Evolutionary conservation across 345 rosid species (phyloP), one percentile per base, ranked within the genome.

Genomic region (Salix dunnii): DNA sequence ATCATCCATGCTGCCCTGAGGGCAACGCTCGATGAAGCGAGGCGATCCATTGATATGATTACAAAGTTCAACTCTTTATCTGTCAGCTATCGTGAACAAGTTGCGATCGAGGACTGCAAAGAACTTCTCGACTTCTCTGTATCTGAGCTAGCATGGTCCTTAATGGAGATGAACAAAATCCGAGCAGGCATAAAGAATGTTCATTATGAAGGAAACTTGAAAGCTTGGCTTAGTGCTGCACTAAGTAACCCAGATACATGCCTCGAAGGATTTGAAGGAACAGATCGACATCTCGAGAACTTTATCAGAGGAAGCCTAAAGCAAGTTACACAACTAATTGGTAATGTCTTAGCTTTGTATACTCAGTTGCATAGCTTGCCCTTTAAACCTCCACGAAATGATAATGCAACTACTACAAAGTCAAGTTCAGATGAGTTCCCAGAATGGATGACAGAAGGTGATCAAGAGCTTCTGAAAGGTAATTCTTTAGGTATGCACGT

Each of bases 101-200:
- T 90, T 0, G 98, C 98, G 0, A 86, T 93, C 5, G 98, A 88
- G 67, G 99, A 96, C 75, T 96, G 99, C 86, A 89, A 91, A 82
- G 96, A 93, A 71, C 97, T 96, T 64, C 84, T 96, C 0, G 99
- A 94, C 79, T 91, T 90, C 86, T 96, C 99, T 0, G 89, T 96
- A 53, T 88, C 99, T 0, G 99, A 96, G 83, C 80, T 96, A 53
- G 97, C 96, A n/a, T 93, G 98, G 99, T 96, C 98, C 20, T 67
- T 93, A 75, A 76, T 72, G 1, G 97, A 89, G 87, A 95, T 93
- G 97, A 88, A 81, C 72, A 85, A 69, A 67, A 86, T 96, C 66
- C 89, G 91, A n/a, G 87, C 77, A 1, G 91, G 96, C 17, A 82
- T 77, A 1, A 68, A 3, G 18, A 85, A 79, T 60, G 74, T 62